A percentile compares a stretch with the other conserved stretches of the same genome.
Conservation (phyloP, 2,329 filamentous ascomycete genomes). For the Trichophyton benhamiae region DNA sequence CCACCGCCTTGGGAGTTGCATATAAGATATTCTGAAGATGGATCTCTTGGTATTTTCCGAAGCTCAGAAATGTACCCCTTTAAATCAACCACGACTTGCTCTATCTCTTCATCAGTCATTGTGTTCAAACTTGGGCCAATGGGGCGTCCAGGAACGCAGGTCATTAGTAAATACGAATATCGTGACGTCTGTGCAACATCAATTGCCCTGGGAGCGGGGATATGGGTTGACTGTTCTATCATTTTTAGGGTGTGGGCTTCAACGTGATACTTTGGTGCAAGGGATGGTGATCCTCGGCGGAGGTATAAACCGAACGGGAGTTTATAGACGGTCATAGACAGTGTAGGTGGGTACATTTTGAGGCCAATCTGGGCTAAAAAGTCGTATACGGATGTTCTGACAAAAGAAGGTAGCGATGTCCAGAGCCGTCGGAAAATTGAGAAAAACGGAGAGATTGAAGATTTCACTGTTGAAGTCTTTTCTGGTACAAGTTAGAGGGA, state of each 20-base stretch:
- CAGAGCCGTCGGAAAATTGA: neutral
- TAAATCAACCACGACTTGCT: slow-evolving; percentile 9
- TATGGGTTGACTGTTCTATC: slow-evolving; percentile 9
- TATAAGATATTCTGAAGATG: slow-evolving; percentile 5
- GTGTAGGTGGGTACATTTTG: slow-evolving; percentile 8
- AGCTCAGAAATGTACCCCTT: slow-evolving; percentile 11
- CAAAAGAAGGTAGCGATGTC: neutral
- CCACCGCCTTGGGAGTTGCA: slow-evolving; percentile 11
- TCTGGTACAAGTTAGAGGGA: neutral
- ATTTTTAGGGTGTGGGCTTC: slow-evolving; percentile 10
- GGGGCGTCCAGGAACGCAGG: slow-evolving; percentile 12
- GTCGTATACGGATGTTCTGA: slow-evolving; percentile 3
- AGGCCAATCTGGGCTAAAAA: slow-evolving; percentile 6
- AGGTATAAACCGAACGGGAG: slow-evolving; percentile 14
- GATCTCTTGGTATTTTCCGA: slow-evolving; percentile 2
- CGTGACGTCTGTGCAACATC: slow-evolving; percentile 8
- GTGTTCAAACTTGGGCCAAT: slow-evolving; percentile 8
- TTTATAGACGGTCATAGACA: slow-evolving; percentile 11
- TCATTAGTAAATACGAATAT: slow-evolving; percentile 13
- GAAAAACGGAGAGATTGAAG: neutral
- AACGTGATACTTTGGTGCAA: slow-evolving; percentile 6
- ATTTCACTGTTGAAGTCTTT: neutral
- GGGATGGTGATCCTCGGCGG: slow-evolving; percentile 6
- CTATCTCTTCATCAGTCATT: slow-evolving; percentile 13
- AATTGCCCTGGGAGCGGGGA: slow-evolving; percentile 10